Evolutionary conservation across 331 rosid species (phyloP).

Genomic region (Dryas integrifolia): DNA sequence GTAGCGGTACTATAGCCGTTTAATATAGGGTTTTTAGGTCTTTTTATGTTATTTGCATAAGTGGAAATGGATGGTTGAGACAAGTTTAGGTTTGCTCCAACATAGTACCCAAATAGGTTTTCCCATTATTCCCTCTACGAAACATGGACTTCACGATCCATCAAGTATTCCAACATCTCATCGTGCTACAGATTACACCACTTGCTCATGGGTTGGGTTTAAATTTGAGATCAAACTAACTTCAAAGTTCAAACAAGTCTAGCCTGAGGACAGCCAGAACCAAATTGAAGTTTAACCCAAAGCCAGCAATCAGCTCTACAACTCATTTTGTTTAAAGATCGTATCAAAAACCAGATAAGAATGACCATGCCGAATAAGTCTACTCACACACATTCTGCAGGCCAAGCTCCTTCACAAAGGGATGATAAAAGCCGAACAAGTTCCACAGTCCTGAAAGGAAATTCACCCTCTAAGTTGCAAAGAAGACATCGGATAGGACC

Average conservation of each 20-base stretch:
- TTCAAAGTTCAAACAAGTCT: not conserved
- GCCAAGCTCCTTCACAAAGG: slow-evolving; percentile 91
- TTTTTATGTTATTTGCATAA: no score
- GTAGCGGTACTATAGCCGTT: not conserved
- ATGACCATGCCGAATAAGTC: slow-evolving; percentile 2
- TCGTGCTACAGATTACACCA: no score
- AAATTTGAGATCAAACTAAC: no score
- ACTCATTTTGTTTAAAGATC: not conserved
- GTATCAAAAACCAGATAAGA: not conserved
- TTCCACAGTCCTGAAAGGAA: slow-evolving; percentile 68
- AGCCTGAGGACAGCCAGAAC: not conserved
- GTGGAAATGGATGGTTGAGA: no score
- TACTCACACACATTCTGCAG: slow-evolving; percentile 93
- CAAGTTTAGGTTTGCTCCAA: no score
- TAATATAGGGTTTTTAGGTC: no score
- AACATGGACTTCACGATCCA: no score
- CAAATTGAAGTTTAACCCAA: slow-evolving; percentile 1
- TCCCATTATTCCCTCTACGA: no score
- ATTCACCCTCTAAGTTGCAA: slow-evolving; percentile 75
- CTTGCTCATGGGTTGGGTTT: no score
- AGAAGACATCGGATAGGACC: slow-evolving; percentile 88
- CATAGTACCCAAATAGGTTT: no score
- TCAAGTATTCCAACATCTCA: no score
- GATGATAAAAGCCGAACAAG: slow-evolving; percentile 74
- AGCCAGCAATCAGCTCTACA: not conserved